phyloP scores from a whole-genome alignment of 1,139 yeast genomes.

The Debaryomycetaceae sp. region DNA sequence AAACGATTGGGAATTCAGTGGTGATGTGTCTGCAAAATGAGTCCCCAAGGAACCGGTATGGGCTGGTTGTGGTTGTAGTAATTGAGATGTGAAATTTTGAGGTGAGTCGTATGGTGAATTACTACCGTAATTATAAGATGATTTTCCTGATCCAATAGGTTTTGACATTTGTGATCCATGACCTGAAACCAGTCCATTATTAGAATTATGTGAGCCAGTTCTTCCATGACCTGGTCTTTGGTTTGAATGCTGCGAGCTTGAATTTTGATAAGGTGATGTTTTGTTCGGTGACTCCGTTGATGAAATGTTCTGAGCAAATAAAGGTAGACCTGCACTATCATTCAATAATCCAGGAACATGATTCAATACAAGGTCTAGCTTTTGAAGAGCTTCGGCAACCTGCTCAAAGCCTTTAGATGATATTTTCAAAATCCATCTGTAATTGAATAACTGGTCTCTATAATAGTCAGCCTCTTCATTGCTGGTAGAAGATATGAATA shows the following conservation, averaged over 20 bases:
- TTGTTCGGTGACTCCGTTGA: conserved; percentile 2
- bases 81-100: conserved; percentile 11
- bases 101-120: conserved; percentile 23
- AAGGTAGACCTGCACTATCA: conserved; percentile 42
- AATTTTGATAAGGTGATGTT: conserved; percentile 4
- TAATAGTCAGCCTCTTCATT: conserved; percentile 62
- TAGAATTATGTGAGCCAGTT: neutral
- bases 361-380: conserved; percentile 60
- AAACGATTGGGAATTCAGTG: conserved; percentile 30
- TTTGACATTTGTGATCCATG: neutral
- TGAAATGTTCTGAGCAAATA: conserved; percentile 36
- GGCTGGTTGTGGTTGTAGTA: neutral
- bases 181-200: neutral
- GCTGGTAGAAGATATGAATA: conserved; percentile 59
- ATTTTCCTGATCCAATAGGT: neutral
- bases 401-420: conserved; percentile 74
- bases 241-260: conserved; percentile 6
- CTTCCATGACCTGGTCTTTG: neutral
- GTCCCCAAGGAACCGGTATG: conserved; percentile 1
- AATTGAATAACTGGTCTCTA: conserved; percentile 67
- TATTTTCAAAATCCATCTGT: conserved; percentile 70
- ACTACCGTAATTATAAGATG: neutral
- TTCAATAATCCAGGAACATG: conserved; percentile 67
- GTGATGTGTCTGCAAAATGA: conserved; percentile 16
- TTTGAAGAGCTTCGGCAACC: conserved; percentile 63